A percentile compares a stretch with the other conserved stretches of the same genome.
phyloP scores from a whole-genome alignment of 441 rosid species.

The Eutrema salsugineum region DNA sequence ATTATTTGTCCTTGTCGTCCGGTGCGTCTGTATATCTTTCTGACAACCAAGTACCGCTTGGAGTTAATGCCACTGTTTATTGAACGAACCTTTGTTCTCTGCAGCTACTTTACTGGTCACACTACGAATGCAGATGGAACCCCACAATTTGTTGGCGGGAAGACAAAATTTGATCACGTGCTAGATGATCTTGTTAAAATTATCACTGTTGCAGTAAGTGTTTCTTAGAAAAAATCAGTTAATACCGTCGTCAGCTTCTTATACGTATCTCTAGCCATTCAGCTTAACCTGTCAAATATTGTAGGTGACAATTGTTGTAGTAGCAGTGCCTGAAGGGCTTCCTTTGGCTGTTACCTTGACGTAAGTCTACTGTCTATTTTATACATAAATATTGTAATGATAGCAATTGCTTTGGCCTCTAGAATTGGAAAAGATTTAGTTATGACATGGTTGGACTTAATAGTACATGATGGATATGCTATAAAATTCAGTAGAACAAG shows the following conservation, averaged over 20 bases:
- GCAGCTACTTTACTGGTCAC: constrained; percentile 88
- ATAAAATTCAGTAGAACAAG: not conserved
- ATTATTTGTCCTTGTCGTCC: constrained; percentile 71
- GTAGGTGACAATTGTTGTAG: constrained; percentile 96
- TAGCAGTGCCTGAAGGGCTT: constrained; percentile 99
- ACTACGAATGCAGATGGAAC: constrained; percentile 42
- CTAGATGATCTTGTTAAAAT: constrained; percentile 75
- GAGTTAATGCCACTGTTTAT: constrained; percentile 9
- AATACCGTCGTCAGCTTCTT: constrained; percentile 5
- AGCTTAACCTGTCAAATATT: constrained; percentile 24
- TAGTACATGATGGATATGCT: not conserved
- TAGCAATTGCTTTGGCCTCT: not conserved
- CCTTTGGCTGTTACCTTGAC: constrained; percentile 96
- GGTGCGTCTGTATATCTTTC: constrained; percentile 42
- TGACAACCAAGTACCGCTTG: constrained; percentile 2
- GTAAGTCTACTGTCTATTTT: constrained; percentile 44
- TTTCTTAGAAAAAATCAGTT: constrained; percentile 2
- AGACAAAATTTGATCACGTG: constrained; percentile 56
- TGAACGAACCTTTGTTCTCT: constrained; percentile 19
- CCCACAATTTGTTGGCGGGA: constrained; percentile 53
- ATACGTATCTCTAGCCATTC: constrained; percentile 3
- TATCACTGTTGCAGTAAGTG: constrained; percentile 82
- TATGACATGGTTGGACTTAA: not conserved
- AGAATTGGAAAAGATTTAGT: not conserved
- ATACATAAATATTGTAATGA: not conserved